Evolutionary conservation across 345 rosid species (phyloP).

Genomic region (Hibiscus trionum): DNA sequence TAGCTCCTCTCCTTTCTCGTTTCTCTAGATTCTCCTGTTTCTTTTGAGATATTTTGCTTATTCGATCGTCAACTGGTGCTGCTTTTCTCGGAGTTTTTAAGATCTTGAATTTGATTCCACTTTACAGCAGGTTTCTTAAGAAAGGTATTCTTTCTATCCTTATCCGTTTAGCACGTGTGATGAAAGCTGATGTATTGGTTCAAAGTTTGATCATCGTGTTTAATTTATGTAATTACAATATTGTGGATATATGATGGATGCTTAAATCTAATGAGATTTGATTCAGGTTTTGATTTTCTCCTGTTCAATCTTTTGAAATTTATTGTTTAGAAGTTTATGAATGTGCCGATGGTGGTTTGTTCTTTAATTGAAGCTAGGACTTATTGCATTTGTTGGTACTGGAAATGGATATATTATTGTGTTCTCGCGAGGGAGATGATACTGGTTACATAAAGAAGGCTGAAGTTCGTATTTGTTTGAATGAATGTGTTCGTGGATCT

Average conservation of each 20-base stretch:
- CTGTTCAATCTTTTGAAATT: background rate
- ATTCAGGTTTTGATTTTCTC: background rate
- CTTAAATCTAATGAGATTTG: background rate
- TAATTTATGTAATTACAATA: background rate
- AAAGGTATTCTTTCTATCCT: slow-evolving; percentile 2
- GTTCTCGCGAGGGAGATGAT: slow-evolving; percentile 31
- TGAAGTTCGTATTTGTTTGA: slow-evolving; percentile 12
- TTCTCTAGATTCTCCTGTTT: background rate
- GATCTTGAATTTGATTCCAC: slow-evolving; percentile 1
- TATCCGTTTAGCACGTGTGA: background rate
- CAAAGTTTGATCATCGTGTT: background rate
- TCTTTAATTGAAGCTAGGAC: slow-evolving; percentile 15
- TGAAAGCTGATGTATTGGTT: background rate
- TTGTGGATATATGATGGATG: background rate
- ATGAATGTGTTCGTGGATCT: slow-evolving; percentile 26
- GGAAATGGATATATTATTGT: slow-evolving; percentile 30
- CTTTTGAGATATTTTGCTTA: background rate
- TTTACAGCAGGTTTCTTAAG: background rate
- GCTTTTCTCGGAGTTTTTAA: background rate
- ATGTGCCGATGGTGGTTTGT: background rate
- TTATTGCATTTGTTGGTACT: slow-evolving; percentile 1
- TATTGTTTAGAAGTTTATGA: background rate
- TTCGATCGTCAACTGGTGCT: background rate
- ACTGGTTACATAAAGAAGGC: slow-evolving; percentile 23
- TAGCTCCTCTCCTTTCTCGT: background rate